These are phyloP conservation scores for Fraxinus americana DNA, from an alignment of 257 asterid species.

Conservation along the genomic window DNA sequence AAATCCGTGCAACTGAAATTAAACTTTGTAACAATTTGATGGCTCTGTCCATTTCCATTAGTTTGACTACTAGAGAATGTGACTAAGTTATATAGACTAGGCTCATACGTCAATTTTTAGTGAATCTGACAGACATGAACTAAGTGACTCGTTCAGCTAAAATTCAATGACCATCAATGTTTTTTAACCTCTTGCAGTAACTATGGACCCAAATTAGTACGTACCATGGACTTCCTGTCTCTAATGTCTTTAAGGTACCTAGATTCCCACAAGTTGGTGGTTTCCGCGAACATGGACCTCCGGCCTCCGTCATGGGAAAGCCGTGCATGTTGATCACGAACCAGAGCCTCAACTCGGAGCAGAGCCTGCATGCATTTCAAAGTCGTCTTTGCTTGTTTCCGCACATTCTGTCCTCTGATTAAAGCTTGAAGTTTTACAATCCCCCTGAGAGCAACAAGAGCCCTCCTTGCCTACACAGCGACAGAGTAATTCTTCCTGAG, in stretches of 20 bases:
- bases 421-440: conserved; percentile 91
- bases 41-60: no score
- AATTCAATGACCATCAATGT: not conserved
- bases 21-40: not conserved
- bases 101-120: no score
- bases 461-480: conserved; percentile 72
- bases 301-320: conserved; percentile 81
- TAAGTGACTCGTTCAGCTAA: no score
- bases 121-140: no score
- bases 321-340: conserved; percentile 79
- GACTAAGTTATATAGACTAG: no score
- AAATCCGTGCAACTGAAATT: not conserved
- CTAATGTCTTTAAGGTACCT: conserved; percentile 56
- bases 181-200: not conserved
- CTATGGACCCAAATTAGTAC: conserved; percentile 3
- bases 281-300: conserved; percentile 73
- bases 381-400: conserved; percentile 88
- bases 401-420: conserved; percentile 85
- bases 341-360: conserved; percentile 83
- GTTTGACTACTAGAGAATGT: no score
- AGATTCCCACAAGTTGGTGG: conserved; percentile 65
- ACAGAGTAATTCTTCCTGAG: not conserved
- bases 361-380: conserved; percentile 91
- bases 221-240: conserved; percentile 63
- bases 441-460: conserved; percentile 79